A percentile compares a stretch with the other conserved stretches of the same genome.
Conservation (phyloP, 441 rosid genomes). For the Pelargonium australe region DNA sequence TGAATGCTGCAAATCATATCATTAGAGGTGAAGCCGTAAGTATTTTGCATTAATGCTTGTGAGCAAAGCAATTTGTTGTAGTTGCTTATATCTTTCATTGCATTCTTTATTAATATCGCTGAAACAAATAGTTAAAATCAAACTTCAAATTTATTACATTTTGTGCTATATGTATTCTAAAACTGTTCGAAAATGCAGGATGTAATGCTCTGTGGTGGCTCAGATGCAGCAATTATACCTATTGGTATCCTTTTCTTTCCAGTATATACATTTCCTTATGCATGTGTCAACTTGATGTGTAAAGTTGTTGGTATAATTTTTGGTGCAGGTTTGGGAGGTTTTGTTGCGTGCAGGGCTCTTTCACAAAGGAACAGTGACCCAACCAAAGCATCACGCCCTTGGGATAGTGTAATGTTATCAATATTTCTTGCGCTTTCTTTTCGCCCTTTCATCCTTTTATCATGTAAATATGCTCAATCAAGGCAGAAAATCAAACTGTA, state of each 20-base stretch:
- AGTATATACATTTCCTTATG: neutral
- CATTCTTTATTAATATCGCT: neutral
- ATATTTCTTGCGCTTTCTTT: neutral
- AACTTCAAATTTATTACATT: neutral
- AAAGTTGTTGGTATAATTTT: slow-evolving; percentile 11
- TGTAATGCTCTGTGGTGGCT: slow-evolving; percentile 96
- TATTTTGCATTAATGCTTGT: slow-evolving; percentile 21
- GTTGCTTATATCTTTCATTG: slow-evolving; percentile 3
- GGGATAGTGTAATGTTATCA: slow-evolving; percentile 61
- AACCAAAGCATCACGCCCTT: slow-evolving; percentile 90
- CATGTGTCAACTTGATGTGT: slow-evolving; percentile 12
- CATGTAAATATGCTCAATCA: neutral
- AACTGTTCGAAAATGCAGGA: slow-evolving; percentile 44
- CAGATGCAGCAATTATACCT: slow-evolving; percentile 87
- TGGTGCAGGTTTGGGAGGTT: slow-evolving; percentile 86
- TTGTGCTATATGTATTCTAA: neutral
- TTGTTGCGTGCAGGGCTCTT: slow-evolving; percentile 83
- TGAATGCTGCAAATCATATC: slow-evolving; percentile 90
- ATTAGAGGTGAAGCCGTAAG: slow-evolving; percentile 95
- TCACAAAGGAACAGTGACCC: slow-evolving; percentile 86
- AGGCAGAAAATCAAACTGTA: neutral
- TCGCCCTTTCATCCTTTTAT: neutral
- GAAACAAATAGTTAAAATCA: neutral
- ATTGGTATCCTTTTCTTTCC: slow-evolving; percentile 41
- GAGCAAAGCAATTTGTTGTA: slow-evolving; percentile 2